Conservation (phyloP, 2,329 filamentous ascomycete genomes). For the Fusarium algeriense region DNA sequence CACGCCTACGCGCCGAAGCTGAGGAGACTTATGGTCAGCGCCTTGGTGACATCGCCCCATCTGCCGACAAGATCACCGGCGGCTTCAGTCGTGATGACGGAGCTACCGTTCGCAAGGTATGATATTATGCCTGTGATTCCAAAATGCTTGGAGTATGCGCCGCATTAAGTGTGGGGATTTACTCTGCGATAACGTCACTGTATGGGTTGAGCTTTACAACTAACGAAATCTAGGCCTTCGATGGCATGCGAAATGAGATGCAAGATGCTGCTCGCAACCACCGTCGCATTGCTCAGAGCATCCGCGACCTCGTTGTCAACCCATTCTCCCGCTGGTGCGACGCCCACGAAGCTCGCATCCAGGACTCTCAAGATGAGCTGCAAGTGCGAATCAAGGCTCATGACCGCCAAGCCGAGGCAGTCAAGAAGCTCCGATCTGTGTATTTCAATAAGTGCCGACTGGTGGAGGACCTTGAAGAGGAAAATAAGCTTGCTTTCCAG, state of each 20-base stretch:
- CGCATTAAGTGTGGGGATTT: conserved; percentile 2
- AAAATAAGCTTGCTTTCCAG: conserved; percentile 98
- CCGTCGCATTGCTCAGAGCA: conserved; percentile 95
- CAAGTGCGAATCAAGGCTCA: conserved; percentile 92
- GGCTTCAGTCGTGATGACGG: conserved; percentile 94
- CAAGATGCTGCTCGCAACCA: conserved; percentile 89
- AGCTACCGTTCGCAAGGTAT: conserved; percentile 92
- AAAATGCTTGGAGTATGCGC: conserved; percentile 1
- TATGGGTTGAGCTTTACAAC: conserved; percentile 33
- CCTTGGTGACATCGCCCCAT: conserved; percentile 83
- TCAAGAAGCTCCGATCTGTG: conserved; percentile 92
- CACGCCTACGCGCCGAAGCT: conserved; percentile 93
- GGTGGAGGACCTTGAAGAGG: conserved; percentile 96
- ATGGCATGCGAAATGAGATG: conserved; percentile 94
- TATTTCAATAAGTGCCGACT: conserved; percentile 99
- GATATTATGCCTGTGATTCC: conserved; percentile 7
- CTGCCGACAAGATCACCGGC: conserved; percentile 82
- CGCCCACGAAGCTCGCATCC: conserved; percentile 88
- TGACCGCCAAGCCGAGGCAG: conserved; percentile 88
- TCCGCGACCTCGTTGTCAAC: conserved; percentile 93
- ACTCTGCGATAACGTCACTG: conserved; percentile 5
- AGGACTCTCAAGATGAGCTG: conserved; percentile 94
- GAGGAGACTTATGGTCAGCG: conserved; percentile 89
- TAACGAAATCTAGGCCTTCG: conserved; percentile 76
- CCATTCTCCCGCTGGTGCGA: conserved; percentile 98